Evolutionary conservation across 2,329 filamentous ascomycete genomes (phyloP).

Genomic region (Venturiaceae sp.): DNA sequence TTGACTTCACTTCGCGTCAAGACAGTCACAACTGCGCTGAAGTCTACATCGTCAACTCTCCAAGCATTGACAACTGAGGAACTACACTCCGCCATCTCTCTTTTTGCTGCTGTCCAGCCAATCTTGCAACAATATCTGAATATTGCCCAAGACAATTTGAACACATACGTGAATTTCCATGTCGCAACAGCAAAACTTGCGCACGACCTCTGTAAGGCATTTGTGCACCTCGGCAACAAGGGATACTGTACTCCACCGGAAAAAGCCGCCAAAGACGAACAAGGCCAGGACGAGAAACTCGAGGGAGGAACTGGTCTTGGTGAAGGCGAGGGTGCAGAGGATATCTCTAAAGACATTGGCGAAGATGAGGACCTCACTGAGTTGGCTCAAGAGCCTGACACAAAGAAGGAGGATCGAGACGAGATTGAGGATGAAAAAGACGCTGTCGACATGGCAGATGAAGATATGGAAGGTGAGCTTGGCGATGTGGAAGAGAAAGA

Average conservation of each 20-base stretch:
- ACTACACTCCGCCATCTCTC: slow-evolving; percentile 40
- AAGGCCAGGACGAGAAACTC: slow-evolving; percentile 64
- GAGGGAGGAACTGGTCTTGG: slow-evolving; percentile 90
- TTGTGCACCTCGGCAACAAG: slow-evolving; percentile 67
- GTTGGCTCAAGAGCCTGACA: slow-evolving; percentile 72
- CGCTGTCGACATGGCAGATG: slow-evolving; percentile 84
- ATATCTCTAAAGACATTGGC: slow-evolving; percentile 94
- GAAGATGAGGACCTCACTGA: slow-evolving; percentile 91
- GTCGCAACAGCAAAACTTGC: slow-evolving; percentile 63
- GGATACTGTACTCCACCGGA: slow-evolving; percentile 90
- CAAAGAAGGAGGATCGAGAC: slow-evolving; percentile 40
- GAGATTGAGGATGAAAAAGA: slow-evolving; percentile 75
- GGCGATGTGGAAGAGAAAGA: slow-evolving; percentile 47
- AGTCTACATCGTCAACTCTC: not conserved
- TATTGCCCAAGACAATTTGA: slow-evolving; percentile 49
- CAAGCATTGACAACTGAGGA: not conserved
- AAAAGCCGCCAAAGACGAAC: slow-evolving; percentile 50
- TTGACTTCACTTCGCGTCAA: slow-evolving; percentile 27
- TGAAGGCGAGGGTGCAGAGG: slow-evolving; percentile 88
- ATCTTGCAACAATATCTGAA: slow-evolving; percentile 64
- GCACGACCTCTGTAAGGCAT: slow-evolving; percentile 65
- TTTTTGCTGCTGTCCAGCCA: slow-evolving; percentile 55
- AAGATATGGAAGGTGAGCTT: slow-evolving; percentile 82
- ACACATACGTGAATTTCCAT: slow-evolving; percentile 55
- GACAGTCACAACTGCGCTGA: not conserved